Conservation (phyloP, 1,284 basidiomycete species). For the Apiotrichum mycotoxinovorans region DNA sequence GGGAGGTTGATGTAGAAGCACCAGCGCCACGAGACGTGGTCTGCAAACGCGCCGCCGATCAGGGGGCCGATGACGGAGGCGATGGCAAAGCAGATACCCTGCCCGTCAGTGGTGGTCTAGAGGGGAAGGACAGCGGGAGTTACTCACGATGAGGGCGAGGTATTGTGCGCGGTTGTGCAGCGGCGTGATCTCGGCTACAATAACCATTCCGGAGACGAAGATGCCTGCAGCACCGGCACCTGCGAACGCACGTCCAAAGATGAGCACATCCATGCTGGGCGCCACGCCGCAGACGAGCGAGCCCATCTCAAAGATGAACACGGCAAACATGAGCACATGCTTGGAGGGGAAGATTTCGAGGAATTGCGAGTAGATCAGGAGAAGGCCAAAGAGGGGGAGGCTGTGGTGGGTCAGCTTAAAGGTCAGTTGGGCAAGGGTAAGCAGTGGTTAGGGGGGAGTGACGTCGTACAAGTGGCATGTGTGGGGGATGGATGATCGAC, state of each 20-base stretch:
- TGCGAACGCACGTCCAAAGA: constrained; percentile 54
- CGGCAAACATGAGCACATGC: constrained; percentile 50
- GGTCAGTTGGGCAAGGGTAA: too few species aligned
- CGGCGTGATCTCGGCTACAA: constrained; percentile 43
- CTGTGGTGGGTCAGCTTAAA: constrained; percentile 13
- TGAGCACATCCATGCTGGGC: constrained; percentile 51
- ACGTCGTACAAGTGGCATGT: too few species aligned
- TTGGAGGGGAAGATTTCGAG: constrained; percentile 50
- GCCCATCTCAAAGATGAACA: constrained; percentile 55
- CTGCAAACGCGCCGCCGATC: constrained; percentile 51
- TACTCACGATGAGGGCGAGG: constrained; percentile 28
- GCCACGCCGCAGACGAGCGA: constrained; percentile 57
- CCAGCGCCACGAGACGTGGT: constrained; percentile 48
- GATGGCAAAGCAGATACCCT: constrained; percentile 45
- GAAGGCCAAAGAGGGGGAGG: constrained; percentile 49
- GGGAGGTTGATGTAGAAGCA: constrained; percentile 49
- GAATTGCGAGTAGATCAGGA: constrained; percentile 49
- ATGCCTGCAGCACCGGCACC: constrained; percentile 56
- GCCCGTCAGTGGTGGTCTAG: constrained; percentile 7
- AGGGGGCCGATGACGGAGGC: constrained; percentile 50
- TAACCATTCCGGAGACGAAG: constrained; percentile 49
- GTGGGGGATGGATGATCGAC: too few species aligned
- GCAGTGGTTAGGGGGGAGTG: too few species aligned
- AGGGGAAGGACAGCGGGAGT: background rate
- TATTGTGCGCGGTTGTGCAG: constrained; percentile 41